phyloP scores from a whole-genome alignment of 164 flowering plant species.

The Sextonia rubra region DNA sequence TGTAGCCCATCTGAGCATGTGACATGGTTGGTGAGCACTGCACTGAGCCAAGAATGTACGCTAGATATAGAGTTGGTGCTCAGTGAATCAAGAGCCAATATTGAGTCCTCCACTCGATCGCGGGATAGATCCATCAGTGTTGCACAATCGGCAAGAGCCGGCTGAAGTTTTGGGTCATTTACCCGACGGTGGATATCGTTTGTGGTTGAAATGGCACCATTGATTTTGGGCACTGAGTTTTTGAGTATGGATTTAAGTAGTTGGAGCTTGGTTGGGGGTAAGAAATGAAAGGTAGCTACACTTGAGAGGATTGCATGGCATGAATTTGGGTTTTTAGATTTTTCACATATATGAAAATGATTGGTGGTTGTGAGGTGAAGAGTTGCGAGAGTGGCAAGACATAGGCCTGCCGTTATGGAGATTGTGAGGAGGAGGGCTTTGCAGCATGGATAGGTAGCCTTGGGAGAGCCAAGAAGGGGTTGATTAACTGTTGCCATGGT shows the following conservation, averaged over 20 bases:
- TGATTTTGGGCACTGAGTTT: neutral
- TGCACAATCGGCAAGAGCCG: constrained; percentile 1
- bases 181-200: neutral
- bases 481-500: neutral
- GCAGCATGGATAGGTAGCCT: neutral
- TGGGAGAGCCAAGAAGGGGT: constrained; percentile 1
- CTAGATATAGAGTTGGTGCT: neutral
- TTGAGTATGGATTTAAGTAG: neutral
- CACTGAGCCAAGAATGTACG: constrained; percentile 2
- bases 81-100: neutral
- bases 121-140: constrained; percentile 2
- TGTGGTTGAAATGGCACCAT: neutral
- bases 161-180: neutral
- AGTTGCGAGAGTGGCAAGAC: neutral
- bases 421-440: neutral
- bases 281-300: neutral
- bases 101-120: neutral
- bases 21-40: constrained; percentile 28
- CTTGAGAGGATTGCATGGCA: constrained; percentile 2
- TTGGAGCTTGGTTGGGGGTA: neutral
- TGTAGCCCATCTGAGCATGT: constrained; percentile 39
- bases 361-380: neutral
- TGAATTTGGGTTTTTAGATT: neutral
- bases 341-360: neutral
- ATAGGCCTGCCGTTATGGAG: neutral